Percentiles rank a stretch among this genome's conserved stretches.
These are phyloP conservation scores for Pochonia chlamydosporia DNA, from an alignment of 2,329 filamentous ascomycete genomes.

Conservation along the genomic window DNA sequence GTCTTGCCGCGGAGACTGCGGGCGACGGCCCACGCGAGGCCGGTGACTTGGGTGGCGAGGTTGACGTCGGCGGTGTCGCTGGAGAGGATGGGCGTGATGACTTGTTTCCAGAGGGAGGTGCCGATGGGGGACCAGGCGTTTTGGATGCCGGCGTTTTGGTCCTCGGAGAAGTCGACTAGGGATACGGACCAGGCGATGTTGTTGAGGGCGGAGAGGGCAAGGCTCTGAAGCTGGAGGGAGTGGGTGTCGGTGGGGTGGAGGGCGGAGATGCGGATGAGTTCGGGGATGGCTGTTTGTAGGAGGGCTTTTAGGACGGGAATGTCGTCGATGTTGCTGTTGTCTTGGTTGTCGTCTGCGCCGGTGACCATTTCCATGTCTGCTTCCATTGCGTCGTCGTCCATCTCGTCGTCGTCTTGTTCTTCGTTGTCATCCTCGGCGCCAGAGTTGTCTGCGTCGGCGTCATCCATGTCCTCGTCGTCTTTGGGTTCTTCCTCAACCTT, in stretches of 20 bases:
- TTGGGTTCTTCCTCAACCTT: slow-evolving; percentile 33
- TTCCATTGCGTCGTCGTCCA: slow-evolving; percentile 51
- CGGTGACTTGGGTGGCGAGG: slow-evolving; percentile 57
- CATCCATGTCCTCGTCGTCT: slow-evolving; percentile 33
- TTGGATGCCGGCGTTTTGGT: slow-evolving; percentile 45
- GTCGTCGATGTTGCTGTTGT: slow-evolving; percentile 37
- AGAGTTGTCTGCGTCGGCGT: slow-evolving; percentile 27
- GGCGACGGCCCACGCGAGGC: slow-evolving; percentile 60
- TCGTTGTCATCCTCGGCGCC: slow-evolving; percentile 28
- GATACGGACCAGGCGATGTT: slow-evolving; percentile 64
- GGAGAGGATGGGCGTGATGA: slow-evolving; percentile 51
- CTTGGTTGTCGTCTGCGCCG: slow-evolving; percentile 38
- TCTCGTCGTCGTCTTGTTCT: slow-evolving; percentile 43
- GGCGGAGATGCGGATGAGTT: slow-evolving; percentile 42
- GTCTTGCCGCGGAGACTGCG: slow-evolving; percentile 46
- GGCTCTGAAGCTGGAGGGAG: slow-evolving; percentile 39
- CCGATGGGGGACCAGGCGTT: slow-evolving; percentile 49
- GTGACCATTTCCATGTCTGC: slow-evolving; percentile 62
- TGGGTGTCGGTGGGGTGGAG: slow-evolving; percentile 35
- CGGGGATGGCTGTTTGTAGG: slow-evolving; percentile 28
- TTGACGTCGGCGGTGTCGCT: slow-evolving; percentile 56
- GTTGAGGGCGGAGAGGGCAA: slow-evolving; percentile 56
- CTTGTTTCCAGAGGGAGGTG: slow-evolving; percentile 50
- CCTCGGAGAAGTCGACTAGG: slow-evolving; percentile 51
- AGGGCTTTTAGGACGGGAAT: slow-evolving; percentile 46